These are phyloP conservation scores for Hanseniaspora jakobsenii DNA, from an alignment of 805 yeast species.

Conservation along the genomic window DNA sequence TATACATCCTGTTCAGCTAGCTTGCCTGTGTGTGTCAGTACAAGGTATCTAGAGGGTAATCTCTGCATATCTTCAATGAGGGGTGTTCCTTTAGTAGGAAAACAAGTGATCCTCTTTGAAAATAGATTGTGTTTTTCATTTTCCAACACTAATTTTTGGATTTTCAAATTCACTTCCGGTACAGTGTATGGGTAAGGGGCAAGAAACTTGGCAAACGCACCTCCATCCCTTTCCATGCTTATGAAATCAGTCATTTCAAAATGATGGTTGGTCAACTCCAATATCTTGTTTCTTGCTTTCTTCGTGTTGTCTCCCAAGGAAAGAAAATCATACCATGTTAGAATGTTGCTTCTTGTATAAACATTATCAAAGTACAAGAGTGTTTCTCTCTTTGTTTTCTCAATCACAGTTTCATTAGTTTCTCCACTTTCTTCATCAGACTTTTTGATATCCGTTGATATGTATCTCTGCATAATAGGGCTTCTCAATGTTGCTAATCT, in stretches of 20 bases:
- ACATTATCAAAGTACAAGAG: constrained; percentile 47
- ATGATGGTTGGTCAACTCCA: constrained; percentile 31
- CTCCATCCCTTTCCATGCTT: constrained; percentile 76
- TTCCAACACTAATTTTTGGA: constrained; percentile 27
- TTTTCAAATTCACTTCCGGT: constrained; percentile 41
- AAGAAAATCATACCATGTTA: constrained; percentile 34
- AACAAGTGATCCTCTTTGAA: constrained; percentile 43
- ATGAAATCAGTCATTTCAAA: constrained; percentile 47
- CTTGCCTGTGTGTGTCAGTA: constrained; percentile 66
- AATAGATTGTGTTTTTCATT: constrained; percentile 32
- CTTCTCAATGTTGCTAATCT: too few species aligned
- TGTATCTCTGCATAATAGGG: constrained; percentile 21
- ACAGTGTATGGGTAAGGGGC: constrained; percentile 43
- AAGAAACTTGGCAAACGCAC: constrained; percentile 72
- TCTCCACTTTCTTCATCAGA: constrained; percentile 44
- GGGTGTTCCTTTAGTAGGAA: constrained; percentile 79
- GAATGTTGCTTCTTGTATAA: constrained; percentile 38
- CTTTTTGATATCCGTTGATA: constrained; percentile 32
- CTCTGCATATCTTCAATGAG: constrained; percentile 92
- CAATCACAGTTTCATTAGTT: constrained; percentile 41
- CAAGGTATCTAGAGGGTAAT: constrained; percentile 51
- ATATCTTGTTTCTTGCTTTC: constrained; percentile 32
- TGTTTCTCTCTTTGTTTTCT: constrained; percentile 38
- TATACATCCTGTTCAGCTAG: constrained; percentile 71
- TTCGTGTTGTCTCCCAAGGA: constrained; percentile 29